Evolutionary conservation across 768 basidiomycete species (phyloP).

Genomic region (Boletus speciosus): DNA sequence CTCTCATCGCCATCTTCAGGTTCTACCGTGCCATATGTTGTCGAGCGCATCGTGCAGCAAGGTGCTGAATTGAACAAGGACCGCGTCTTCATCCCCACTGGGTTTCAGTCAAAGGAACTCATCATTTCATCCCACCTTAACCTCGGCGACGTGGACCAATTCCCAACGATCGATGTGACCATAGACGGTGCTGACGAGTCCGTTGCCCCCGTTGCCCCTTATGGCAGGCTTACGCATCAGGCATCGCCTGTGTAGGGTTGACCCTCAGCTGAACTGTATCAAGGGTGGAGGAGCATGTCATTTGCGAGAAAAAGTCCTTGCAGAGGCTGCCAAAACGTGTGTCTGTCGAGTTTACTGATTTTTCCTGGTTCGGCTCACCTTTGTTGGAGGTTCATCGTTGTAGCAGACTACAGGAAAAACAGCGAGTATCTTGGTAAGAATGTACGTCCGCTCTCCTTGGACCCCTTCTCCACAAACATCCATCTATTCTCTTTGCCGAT

Average conservation of each 20-base stretch:
- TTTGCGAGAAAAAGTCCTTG: conserved; percentile 93
- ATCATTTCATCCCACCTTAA: conserved; percentile 76
- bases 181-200: conserved; percentile 98
- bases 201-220: conserved; percentile 25
- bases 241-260: conserved; percentile 55
- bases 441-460: conserved; percentile 44
- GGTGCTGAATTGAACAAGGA: conserved; percentile 70
- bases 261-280: conserved; percentile 83
- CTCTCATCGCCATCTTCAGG: conserved; percentile 39
- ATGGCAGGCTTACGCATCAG: background rate
- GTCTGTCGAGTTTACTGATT: background rate
- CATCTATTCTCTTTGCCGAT: background rate
- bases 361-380: conserved; percentile 41
- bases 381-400: conserved; percentile 67
- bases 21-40: conserved; percentile 94
- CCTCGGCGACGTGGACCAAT: conserved; percentile 88
- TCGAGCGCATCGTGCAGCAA: conserved; percentile 88
- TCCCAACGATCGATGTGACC: conserved; percentile 89
- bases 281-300: conserved; percentile 98
- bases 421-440: conserved; percentile 74
- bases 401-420: conserved; percentile 97
- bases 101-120: conserved; percentile 95
- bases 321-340: conserved; percentile 88
- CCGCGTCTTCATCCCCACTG: conserved; percentile 88
- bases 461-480: background rate